Evolutionary conservation across 371 early-diverging fungal species (phyloP).

Genomic region (Rhizopus sp.): DNA sequence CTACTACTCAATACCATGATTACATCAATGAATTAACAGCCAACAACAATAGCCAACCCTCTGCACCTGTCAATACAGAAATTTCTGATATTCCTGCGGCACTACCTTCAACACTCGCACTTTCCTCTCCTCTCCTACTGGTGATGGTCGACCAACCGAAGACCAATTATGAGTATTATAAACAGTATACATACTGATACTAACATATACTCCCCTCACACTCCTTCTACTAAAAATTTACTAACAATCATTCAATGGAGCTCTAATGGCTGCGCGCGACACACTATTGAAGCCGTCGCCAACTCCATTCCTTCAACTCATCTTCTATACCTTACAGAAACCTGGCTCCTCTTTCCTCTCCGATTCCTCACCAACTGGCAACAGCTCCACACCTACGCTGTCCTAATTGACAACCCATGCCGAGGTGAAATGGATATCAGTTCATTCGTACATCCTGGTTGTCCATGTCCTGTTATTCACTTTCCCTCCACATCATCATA

Average conservation of each 20-base stretch:
- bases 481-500: not conserved
- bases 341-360: slow-evolving; percentile 10
- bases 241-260: not conserved
- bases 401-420: not conserved
- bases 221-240: not conserved
- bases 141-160: too few relatives aligned
- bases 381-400: slow-evolving; percentile 22
- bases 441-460: too few relatives aligned
- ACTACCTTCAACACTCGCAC: not conserved
- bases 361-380: slow-evolving; percentile 12
- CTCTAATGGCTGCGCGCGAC: not conserved
- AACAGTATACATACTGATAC: too few relatives aligned
- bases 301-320: not conserved
- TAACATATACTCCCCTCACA: not conserved
- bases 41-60: too few relatives aligned
- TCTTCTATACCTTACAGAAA: slow-evolving; percentile 17
- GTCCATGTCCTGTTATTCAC: too few relatives aligned
- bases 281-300: not conserved
- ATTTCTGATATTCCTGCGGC: not conserved
- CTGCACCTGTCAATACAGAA: too few relatives aligned
- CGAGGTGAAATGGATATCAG: slow-evolving; percentile 11
- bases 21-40: too few relatives aligned
- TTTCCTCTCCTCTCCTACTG: not conserved
- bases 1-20: too few relatives aligned
- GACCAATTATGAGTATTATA: too few relatives aligned